Conservation (phyloP, 257 asterid species). For the Plantago ovata region DNA sequence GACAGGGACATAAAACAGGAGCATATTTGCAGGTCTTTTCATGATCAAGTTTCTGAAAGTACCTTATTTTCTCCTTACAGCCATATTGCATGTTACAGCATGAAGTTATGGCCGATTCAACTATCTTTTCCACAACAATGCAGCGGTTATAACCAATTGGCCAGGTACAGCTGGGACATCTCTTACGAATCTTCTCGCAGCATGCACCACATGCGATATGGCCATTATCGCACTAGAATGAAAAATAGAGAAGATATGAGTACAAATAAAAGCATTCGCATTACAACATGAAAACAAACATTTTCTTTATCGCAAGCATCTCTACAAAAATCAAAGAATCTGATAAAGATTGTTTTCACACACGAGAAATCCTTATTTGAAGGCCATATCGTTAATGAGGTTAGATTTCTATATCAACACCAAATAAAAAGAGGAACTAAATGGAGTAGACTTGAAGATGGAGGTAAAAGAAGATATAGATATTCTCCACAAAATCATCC, state of each 20-base stretch:
- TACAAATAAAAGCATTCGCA: not conserved
- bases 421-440: no score
- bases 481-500: no score
- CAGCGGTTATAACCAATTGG: slow-evolving; percentile 71
- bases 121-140: slow-evolving; percentile 63
- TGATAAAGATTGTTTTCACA: no score
- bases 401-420: no score
- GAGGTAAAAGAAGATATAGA: no score
- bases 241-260: not conserved
- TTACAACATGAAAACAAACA: not conserved
- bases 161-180: slow-evolving; percentile 56
- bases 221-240: slow-evolving; percentile 73
- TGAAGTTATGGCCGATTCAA: slow-evolving; percentile 43
- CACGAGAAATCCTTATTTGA: no score
- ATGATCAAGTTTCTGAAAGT: slow-evolving; percentile 38
- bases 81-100: slow-evolving; percentile 49
- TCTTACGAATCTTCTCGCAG: slow-evolving; percentile 48
- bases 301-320: no score
- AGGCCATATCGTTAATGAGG: no score
- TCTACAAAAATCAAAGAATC: no score
- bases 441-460: no score
- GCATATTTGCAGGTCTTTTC: slow-evolving; percentile 40
- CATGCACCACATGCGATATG: slow-evolving; percentile 70
- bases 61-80: slow-evolving; percentile 42
- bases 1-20: slow-evolving; percentile 58